Base-by-base conservation (phyloP, 129 eudicot species). In the Lonicera japonica region DNA sequence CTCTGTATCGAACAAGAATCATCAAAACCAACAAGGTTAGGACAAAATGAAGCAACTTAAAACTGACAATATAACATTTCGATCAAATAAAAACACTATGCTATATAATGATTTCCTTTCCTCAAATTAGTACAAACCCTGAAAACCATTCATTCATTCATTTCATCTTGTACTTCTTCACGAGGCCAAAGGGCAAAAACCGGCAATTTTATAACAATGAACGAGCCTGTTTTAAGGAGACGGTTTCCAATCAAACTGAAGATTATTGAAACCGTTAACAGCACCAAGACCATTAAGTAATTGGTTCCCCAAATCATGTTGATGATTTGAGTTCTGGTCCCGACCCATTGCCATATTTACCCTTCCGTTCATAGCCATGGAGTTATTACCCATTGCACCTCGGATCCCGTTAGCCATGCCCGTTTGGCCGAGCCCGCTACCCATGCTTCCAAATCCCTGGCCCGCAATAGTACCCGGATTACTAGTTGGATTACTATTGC, bases 221-320 rank as follows among this genome's bases (percentile, higher is more conserved):
- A 19, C 40, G 14, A 8, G 38, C 43, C 15, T 58, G 39, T 56
- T 59, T 70, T 70, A 87, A 0, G 95, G 91, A 68, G 98, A 92
- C 21, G 91, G 61, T 65, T 92, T 85, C 95, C 96, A 92, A 80
- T 92, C 95, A 73, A 84, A 92, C 15, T 87, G 99, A 34, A 92
- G 92, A 77, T 86, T 77, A 59, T 83, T 80, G 66, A 87, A 82
- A 20, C 96, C 92, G 13, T 92, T 92, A 22, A 76, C 90, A 11
- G 98, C 83, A 59, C 92, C 99, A 53, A 88, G 77, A 25, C 99
- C 96, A 65, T 67, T 80, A 47, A 85, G 86, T 78, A 85, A 68
- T 47, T 89, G 88, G 77, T 79, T 82, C 53, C 94, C 88, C 71
- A 85, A 15, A 58, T 84, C 94, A 69, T 84, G 94, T 9, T 77